Conservation (phyloP, 2,329 filamentous ascomycete species). For the Monilinia fructicola region DNA sequence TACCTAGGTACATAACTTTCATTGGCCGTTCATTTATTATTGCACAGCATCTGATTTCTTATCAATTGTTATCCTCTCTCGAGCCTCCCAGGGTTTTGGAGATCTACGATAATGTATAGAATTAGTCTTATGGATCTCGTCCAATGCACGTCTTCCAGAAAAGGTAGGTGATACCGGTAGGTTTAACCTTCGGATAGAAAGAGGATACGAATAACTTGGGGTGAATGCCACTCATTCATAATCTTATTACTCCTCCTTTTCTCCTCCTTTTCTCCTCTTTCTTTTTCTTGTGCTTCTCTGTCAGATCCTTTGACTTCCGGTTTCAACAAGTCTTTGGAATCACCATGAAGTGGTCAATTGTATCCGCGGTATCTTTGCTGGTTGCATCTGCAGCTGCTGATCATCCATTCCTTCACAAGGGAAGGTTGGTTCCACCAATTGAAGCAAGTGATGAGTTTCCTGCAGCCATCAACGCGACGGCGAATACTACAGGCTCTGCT, state of each 20-base stretch:
- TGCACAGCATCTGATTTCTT: neutral
- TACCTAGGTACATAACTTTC: no score
- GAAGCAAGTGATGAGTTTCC: constrained; percentile 29
- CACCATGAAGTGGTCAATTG: constrained; percentile 35
- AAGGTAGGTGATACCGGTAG: constrained; percentile 21
- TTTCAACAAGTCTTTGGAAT: constrained; percentile 4
- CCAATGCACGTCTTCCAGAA: constrained; percentile 18
- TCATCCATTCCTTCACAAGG: constrained; percentile 30
- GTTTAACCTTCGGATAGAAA: neutral
- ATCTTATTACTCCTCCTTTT: no score
- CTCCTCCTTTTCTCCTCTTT: neutral
- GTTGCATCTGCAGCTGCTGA: constrained; percentile 25
- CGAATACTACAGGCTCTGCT: constrained; percentile 31
- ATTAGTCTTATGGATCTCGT: constrained; percentile 2
- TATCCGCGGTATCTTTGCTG: constrained; percentile 31
- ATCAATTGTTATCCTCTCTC: neutral
- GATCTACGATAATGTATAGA: constrained; percentile 8
- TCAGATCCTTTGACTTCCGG: neutral
- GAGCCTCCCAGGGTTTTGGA: neutral
- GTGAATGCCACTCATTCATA: neutral
- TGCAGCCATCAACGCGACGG: constrained; percentile 17
- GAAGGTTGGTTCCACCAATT: constrained; percentile 33
- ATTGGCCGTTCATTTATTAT: constrained; percentile 2
- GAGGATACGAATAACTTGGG: constrained; percentile 10
- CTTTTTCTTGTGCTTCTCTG: neutral